Base-by-base conservation (phyloP, 2,329 filamentous ascomycete genomes). In the Botrytis byssoidea region DNA sequence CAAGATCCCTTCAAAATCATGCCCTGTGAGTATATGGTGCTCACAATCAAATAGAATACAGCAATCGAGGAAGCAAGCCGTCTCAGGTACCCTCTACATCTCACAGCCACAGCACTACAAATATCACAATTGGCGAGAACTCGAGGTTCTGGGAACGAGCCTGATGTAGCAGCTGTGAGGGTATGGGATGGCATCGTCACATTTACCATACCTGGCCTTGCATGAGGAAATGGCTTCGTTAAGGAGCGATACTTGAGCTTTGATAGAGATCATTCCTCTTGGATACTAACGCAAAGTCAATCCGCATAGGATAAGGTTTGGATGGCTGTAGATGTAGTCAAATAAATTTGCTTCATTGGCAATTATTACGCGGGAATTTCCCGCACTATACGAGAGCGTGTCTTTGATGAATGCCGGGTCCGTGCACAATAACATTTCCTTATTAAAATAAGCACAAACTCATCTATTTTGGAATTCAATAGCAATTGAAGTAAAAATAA, bases 171-270 rank as follows among this genome's bases (percentile, higher is more conserved):
- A 7, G 77, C 83, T 0, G 79, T 81, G 1, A 80, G 81, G 46
- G 80, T 85, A 37, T 86, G 84, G 81, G 84, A 84, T 67, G 67
- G 74, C 29, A 40, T 55, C 10, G 18, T 46, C 46, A 61, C 44
- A 46, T 70, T 70, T 46, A 55, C 68, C 20, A 10, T 22, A 16
- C 37, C 66, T 42, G 25, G 40, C 48, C 57, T 68, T 12, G 37
- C 35, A 32, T 68, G 20, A 57, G 35, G 48, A 48, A 1, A 12
- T 20, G 48, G n/a, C 3, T 32, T 32, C 7, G 9, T 57, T 12
- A 32, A 25, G 40, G 18, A 16, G 25, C 18, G 4, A 32, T 10
- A 29, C 16, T 44, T 57, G 66, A 42, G 37, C 48, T 57, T 32
- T 10, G 18, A 69, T 32, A 29, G 35, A 18, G 8, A 44, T 32